Evolutionary conservation across 164 flowering plant genomes (phyloP).

Genomic region (Santalum album): DNA sequence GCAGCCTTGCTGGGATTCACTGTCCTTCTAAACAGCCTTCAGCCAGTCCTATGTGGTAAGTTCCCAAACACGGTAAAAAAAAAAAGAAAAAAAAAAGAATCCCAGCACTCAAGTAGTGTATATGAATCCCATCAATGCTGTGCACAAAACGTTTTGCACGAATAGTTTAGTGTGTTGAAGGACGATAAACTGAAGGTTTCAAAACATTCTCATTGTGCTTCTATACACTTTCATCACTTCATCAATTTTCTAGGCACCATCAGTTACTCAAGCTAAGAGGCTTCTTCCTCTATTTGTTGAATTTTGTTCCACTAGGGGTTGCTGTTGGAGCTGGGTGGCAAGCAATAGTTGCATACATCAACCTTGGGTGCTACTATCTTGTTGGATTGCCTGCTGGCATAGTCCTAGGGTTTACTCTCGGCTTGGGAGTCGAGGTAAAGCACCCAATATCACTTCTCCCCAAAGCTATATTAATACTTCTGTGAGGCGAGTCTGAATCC

Average conservation of each 20-base stretch:
- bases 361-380: slow-evolving; percentile 33
- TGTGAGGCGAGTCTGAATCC: too few species aligned
- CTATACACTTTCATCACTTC: background rate
- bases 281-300: background rate
- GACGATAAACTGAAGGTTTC: too few species aligned
- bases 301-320: slow-evolving; percentile 20
- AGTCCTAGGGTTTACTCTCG: slow-evolving; percentile 29
- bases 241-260: background rate
- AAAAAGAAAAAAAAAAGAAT: too few species aligned
- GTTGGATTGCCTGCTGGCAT: slow-evolving; percentile 41
- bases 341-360: slow-evolving; percentile 30
- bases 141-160: too few species aligned
- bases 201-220: too few species aligned
- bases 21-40: slow-evolving; percentile 40
- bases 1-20: slow-evolving; percentile 34
- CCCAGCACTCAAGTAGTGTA: too few species aligned
- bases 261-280: background rate
- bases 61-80: background rate
- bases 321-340: slow-evolving; percentile 43
- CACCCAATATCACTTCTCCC: too few species aligned
- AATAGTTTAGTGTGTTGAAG: too few species aligned
- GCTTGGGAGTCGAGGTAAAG: slow-evolving; percentile 28
- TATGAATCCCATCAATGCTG: too few species aligned
- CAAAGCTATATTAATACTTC: too few species aligned
- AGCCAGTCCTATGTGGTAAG: slow-evolving; percentile 40